phyloP scores from a whole-genome alignment of 2,329 filamentous ascomycete genomes.

The Cladosporium sp. region DNA sequence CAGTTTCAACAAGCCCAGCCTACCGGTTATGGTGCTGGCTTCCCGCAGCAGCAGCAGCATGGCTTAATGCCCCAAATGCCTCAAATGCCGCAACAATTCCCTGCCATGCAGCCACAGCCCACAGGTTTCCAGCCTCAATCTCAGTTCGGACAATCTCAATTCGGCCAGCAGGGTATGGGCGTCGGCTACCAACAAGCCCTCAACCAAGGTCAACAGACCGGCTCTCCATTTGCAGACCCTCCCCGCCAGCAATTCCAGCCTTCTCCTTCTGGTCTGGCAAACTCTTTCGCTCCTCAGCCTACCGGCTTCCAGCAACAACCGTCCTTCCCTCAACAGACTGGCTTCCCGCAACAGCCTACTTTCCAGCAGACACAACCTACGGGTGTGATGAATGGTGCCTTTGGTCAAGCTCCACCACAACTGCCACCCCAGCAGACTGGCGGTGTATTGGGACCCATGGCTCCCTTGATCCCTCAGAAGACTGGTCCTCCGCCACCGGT shows the following conservation, averaged over 20 bases:
- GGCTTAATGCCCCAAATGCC: conserved; percentile 41
- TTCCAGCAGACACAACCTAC: conserved; percentile 41
- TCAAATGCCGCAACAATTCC: conserved; percentile 36
- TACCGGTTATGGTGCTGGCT: conserved; percentile 29
- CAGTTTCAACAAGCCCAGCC: conserved; percentile 29
- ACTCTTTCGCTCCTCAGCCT: conserved; percentile 48
- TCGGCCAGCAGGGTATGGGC: conserved; percentile 43
- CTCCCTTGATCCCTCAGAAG: conserved; percentile 72
- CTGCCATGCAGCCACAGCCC: conserved; percentile 52
- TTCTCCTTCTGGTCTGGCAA: conserved; percentile 40
- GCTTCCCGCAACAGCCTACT: conserved; percentile 51
- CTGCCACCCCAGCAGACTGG: conserved; percentile 58
- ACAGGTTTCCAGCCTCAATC: conserved; percentile 43
- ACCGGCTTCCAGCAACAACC: conserved; percentile 42
- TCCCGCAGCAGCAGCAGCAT: conserved; percentile 30
- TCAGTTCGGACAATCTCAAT: conserved; percentile 37
- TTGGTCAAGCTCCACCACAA: conserved; percentile 49
- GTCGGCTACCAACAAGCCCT: conserved; percentile 54
- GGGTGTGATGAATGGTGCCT: conserved; percentile 45
- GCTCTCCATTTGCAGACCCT: conserved; percentile 58
- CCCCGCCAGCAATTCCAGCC: conserved; percentile 46
- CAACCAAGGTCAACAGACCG: conserved; percentile 46
- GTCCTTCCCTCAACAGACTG: conserved; percentile 33
- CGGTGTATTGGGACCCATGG: conserved; percentile 38
- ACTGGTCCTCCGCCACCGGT: conserved; percentile 86